A percentile compares a stretch with the other conserved stretches of the same genome.
These are phyloP conservation scores for Fusarium sp. DNA, from an alignment of 2,329 filamentous ascomycete genomes.

Conservation along the genomic window DNA sequence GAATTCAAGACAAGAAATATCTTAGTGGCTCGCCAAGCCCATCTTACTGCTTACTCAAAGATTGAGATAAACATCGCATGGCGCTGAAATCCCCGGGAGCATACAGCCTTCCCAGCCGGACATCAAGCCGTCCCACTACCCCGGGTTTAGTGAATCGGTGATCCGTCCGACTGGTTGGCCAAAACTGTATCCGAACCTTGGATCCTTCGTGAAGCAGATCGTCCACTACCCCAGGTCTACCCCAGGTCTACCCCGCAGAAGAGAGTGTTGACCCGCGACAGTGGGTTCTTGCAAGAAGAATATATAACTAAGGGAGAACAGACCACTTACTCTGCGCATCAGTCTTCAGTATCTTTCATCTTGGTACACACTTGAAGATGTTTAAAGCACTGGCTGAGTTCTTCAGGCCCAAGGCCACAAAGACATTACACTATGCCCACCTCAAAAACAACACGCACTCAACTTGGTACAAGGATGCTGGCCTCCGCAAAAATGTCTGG, in stretches of 20 bases:
- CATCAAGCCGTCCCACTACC: background rate
- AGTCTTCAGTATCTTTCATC: background rate
- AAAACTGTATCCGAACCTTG: background rate
- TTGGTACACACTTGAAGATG: background rate
- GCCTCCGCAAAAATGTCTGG: constrained; percentile 24
- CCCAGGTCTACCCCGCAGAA: constrained; percentile 16
- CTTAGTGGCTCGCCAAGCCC: no score
- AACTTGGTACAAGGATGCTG: constrained; percentile 28
- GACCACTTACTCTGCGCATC: no score
- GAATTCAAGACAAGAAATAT: no score
- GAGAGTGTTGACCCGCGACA: background rate
- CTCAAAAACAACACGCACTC: constrained; percentile 29
- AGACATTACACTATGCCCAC: constrained; percentile 15
- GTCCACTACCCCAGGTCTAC: constrained; percentile 26
- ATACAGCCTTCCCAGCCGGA: background rate
- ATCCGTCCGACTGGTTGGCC: background rate
- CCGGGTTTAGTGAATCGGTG: background rate
- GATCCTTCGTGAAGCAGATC: background rate
- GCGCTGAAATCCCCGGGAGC: background rate
- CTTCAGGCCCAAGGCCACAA: constrained; percentile 26
- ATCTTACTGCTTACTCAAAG: background rate
- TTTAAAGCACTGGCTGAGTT: constrained; percentile 8
- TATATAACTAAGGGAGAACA: background rate
- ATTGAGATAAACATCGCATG: background rate
- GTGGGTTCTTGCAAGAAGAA: background rate